These are phyloP conservation scores for Microcos paniculata DNA, from an alignment of 345 rosid genomes.

Conservation along the genomic window DNA sequence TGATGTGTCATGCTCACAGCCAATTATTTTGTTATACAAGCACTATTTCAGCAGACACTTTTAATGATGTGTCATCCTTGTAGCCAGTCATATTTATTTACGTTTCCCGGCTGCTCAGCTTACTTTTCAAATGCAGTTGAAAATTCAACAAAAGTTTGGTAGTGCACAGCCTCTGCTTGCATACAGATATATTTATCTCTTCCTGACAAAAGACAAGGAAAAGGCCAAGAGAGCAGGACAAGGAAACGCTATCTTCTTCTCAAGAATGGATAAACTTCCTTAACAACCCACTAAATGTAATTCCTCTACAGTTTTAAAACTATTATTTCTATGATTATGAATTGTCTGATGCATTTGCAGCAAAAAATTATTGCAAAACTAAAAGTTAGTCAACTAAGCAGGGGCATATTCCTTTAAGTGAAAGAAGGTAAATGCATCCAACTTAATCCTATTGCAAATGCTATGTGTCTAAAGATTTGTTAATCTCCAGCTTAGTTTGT, in stretches of 20 bases:
- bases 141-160: not conserved
- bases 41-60: not conserved
- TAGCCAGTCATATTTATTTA: not conserved
- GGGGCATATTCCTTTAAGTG: not conserved
- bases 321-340: not conserved
- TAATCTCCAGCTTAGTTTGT: not conserved
- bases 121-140: not conserved
- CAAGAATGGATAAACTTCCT: not conserved
- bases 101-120: not conserved
- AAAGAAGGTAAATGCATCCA: not conserved
- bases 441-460: not conserved
- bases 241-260: not conserved
- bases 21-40: constrained; percentile 12
- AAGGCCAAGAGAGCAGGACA: not conserved
- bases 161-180: not conserved
- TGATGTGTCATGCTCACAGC: constrained; percentile 31
- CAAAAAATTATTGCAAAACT: not conserved
- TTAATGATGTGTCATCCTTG: constrained; percentile 30
- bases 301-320: not conserved
- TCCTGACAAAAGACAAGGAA: not conserved
- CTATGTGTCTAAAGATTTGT: not conserved
- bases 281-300: not conserved
- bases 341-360: not conserved
- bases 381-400: not conserved
- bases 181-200: not conserved